Base-by-base conservation (phyloP, 768 basidiomycete genomes). In the Tricholoma furcatifolium region DNA sequence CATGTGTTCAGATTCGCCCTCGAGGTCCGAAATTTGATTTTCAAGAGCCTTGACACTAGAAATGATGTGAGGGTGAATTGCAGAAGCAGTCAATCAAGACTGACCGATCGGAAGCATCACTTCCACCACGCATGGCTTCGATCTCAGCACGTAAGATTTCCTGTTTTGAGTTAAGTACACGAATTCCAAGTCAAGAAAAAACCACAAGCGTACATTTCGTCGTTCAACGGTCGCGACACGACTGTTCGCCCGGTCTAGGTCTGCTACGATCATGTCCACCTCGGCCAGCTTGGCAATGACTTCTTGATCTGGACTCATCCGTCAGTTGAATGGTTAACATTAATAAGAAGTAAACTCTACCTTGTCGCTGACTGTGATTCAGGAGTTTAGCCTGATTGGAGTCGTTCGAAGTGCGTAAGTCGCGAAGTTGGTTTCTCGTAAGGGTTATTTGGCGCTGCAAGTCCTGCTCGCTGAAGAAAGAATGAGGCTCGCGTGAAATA, bases 141-240 rank as follows among this genome's bases (percentile, higher is more conserved):
- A 98, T 95, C 67, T 98, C 95, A 18, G 94, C 93, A 10, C 96
- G 85, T 15, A 99, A 77, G n/a, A 92, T 79, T 74, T 98, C 97
- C 92, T 94, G 63, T 48, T 24, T 23, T 15, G 14, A 6, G 60
- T 8, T 47, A 35, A 15, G 30, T 40, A 32, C 42, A 48, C 23
- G 31, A 44, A 27, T 38, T n/a, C 32, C 5, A 41, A 38, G 18
- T 36, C 6, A n/a, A 14, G 43, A 41, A 27, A 41, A 8, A 36
- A 47, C 31, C 27, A 41, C 20, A 8, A 17, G 66, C 81, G 51
- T 58, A 93, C 93, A 72, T 99, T 98, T 46, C 97, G 81, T 56
- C 94, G 81, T 69, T 98, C 96, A 34, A 98, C 88, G 2, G 88
- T 85, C 0, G 90, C 92, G 2, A 98, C 90, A 15, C 96, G 85